These are phyloP conservation scores for Pseudomonodictys pantanalensis DNA, from an alignment of 495 filamentous ascomycete genomes.

Conservation along the genomic window DNA sequence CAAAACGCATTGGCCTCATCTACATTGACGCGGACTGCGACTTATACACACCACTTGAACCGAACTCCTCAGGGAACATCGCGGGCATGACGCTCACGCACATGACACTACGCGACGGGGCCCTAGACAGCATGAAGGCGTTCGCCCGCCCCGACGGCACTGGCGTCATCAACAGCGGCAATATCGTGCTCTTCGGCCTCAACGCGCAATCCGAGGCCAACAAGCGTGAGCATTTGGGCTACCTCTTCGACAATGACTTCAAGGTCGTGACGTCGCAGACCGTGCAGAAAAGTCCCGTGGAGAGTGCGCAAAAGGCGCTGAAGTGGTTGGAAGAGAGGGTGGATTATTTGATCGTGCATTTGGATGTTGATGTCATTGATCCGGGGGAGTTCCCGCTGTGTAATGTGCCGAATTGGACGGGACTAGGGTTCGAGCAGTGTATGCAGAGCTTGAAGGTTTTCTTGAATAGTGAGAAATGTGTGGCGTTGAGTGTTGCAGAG, in stretches of 20 bases:
- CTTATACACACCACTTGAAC: constrained; percentile 14
- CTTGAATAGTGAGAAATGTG: constrained; percentile 12
- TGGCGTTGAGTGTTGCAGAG: constrained; percentile 21
- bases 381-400: constrained; percentile 19
- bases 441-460: constrained; percentile 14
- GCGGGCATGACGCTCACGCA: constrained; percentile 31
- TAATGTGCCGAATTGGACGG: constrained; percentile 19
- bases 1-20: constrained; percentile 20
- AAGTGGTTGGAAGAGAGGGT: constrained; percentile 18
- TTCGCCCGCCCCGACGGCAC: constrained; percentile 17
- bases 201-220: constrained; percentile 17
- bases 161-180: constrained; percentile 19
- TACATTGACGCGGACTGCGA: constrained; percentile 25
- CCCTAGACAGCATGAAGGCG: constrained; percentile 23
- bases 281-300: constrained; percentile 8
- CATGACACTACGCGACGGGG: constrained; percentile 19
- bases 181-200: constrained; percentile 26
- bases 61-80: constrained; percentile 18
- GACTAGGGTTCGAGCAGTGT: constrained; percentile 12
- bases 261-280: constrained; percentile 19
- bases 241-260: constrained; percentile 25
- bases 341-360: constrained; percentile 18
- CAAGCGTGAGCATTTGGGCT: constrained; percentile 21
- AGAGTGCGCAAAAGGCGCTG: constrained; percentile 3
- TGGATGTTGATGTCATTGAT: constrained; percentile 23